phyloP scores from a whole-genome alignment of 257 asterid species.

The Vinca minor region DNA sequence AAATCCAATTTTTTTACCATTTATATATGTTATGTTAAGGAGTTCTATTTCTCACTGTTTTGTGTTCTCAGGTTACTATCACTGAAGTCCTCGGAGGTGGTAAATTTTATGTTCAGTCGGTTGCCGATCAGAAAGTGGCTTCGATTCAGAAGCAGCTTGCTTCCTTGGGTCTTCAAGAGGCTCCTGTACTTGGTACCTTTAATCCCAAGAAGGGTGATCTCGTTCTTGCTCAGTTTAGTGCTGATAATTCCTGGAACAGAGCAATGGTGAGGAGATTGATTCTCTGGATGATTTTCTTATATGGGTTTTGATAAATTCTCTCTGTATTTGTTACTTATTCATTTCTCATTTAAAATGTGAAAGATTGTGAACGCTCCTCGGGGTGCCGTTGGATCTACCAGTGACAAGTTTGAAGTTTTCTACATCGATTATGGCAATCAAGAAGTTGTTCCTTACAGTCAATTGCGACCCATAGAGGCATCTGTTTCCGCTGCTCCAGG shows the following conservation, averaged over 20 bases:
- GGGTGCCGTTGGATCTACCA: constrained; percentile 55
- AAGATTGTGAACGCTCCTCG: constrained; percentile 84
- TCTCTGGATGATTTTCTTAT: constrained; percentile 3
- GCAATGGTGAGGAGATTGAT: constrained; percentile 63
- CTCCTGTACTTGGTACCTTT: constrained; percentile 74
- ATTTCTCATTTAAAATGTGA: constrained; percentile 10
- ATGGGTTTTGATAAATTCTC: not conserved
- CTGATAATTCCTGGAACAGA: constrained; percentile 96
- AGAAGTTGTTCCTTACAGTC: constrained; percentile 65
- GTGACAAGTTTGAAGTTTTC: constrained; percentile 82
- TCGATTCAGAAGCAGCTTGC: constrained; percentile 77
- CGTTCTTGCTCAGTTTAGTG: constrained; percentile 79
- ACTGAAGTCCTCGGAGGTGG: constrained; percentile 94
- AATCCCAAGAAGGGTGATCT: constrained; percentile 86
- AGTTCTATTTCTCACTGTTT: not conserved
- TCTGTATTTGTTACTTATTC: not conserved
- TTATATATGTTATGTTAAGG: not conserved
- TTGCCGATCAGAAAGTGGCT: constrained; percentile 76
- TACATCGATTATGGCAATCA: constrained; percentile 93
- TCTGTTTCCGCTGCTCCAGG: constrained; percentile 70
- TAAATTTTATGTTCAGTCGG: constrained; percentile 74
- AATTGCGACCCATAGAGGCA: constrained; percentile 65
- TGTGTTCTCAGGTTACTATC: constrained; percentile 49
- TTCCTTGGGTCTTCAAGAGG: constrained; percentile 67
- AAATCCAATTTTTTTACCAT: not conserved